Conservation (phyloP, 768 basidiomycete species). For the Termitomyces titanicus region DNA sequence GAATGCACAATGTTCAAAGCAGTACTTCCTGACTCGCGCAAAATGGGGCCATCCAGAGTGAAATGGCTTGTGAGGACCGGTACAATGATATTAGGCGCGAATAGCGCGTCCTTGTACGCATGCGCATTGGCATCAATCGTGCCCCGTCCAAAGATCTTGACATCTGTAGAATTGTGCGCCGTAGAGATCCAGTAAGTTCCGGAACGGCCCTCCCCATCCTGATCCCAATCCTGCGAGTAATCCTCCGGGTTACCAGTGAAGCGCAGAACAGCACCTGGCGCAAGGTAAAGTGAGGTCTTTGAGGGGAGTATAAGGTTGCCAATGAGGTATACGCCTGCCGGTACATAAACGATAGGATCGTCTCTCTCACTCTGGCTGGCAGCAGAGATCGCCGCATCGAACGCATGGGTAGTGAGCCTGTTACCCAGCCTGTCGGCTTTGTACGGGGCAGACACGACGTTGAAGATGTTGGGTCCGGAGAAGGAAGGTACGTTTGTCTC, state of each 20-base stretch:
- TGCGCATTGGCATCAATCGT: slow-evolving; percentile 15
- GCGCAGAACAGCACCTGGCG: slow-evolving; percentile 16
- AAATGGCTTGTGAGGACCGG: slow-evolving; percentile 14
- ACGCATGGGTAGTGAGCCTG: slow-evolving; percentile 9
- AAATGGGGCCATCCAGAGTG: slow-evolving; percentile 12
- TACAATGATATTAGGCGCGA: slow-evolving; percentile 10
- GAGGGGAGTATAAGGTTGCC: slow-evolving; percentile 18
- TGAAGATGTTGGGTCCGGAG: slow-evolving; percentile 13
- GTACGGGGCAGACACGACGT: slow-evolving; percentile 12
- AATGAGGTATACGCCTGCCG: slow-evolving; percentile 13
- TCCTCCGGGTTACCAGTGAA: slow-evolving; percentile 11
- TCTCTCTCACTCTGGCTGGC: slow-evolving; percentile 2
- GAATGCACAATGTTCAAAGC: slow-evolving; percentile 15
- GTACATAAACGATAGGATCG: slow-evolving; percentile 13
- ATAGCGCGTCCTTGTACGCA: slow-evolving; percentile 5
- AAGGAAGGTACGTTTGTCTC: slow-evolving; percentile 5
- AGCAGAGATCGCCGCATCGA: slow-evolving; percentile 11
- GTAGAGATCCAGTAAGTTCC: slow-evolving; percentile 17
- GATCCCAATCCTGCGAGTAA: slow-evolving; percentile 13
- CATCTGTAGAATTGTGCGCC: slow-evolving; percentile 13
- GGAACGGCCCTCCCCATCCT: slow-evolving; percentile 8
- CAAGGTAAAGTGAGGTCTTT: slow-evolving; percentile 15
- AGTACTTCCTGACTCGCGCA: slow-evolving; percentile 13
- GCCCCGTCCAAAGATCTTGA: slow-evolving; percentile 15
- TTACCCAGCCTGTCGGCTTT: slow-evolving; percentile 11